phyloP scores from a whole-genome alignment of 192 early-diverging fungal species.

The Mortierella antarctica region DNA sequence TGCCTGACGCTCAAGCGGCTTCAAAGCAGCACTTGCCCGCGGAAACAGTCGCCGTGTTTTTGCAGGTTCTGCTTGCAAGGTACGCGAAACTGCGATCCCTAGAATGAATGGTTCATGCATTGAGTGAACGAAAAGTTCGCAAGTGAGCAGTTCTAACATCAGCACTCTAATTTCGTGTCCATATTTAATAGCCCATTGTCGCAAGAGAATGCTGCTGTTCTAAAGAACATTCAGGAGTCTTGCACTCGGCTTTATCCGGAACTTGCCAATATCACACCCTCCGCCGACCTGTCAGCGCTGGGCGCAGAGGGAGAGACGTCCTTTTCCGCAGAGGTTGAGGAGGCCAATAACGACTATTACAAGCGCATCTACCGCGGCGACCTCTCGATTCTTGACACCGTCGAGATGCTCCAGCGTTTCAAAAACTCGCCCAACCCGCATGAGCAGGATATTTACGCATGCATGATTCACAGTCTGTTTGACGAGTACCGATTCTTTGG shows the following conservation, averaged over 20 bases:
- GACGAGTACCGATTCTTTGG: slow-evolving; percentile 97
- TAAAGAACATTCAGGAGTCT: slow-evolving; percentile 41
- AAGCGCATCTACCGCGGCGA: slow-evolving; percentile 83
- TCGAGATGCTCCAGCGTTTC: slow-evolving; percentile 83
- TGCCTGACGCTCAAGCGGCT: slow-evolving; percentile 56
- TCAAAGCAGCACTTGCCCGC: slow-evolving; percentile 58
- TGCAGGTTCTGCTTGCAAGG: slow-evolving; percentile 71
- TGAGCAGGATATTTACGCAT: slow-evolving; percentile 87
- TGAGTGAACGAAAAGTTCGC: background rate
- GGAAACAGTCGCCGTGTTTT: slow-evolving; percentile 76
- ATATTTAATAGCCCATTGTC: slow-evolving; percentile 60
- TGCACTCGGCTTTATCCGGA: slow-evolving; percentile 68
- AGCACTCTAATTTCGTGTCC: background rate
- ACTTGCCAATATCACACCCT: slow-evolving; percentile 52
- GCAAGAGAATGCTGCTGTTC: slow-evolving; percentile 57
- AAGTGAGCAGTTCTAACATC: too few species aligned
- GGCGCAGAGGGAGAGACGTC: slow-evolving; percentile 55
- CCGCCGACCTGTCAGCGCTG: slow-evolving; percentile 55
- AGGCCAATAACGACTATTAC: slow-evolving; percentile 79
- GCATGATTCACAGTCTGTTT: slow-evolving; percentile 93
- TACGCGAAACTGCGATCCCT: too few species aligned
- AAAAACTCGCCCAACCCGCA: slow-evolving; percentile 79
- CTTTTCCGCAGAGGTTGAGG: slow-evolving; percentile 81
- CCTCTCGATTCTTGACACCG: slow-evolving; percentile 83
- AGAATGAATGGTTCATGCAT: too few species aligned